phyloP scores from a whole-genome alignment of 73 alveolate genomes.

The Halteria grandinella region DNA sequence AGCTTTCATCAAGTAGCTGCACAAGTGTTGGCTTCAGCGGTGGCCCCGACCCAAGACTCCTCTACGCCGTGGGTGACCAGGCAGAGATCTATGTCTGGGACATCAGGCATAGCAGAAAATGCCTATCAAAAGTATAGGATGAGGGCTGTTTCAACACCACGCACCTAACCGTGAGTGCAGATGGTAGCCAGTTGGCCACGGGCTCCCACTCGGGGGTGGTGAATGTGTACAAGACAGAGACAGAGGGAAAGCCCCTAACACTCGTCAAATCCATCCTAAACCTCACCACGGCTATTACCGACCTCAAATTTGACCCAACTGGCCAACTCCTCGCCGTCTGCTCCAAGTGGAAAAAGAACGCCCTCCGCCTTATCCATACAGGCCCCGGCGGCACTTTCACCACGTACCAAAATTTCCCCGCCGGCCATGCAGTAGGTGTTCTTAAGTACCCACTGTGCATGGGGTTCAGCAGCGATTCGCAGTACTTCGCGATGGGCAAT shows the following conservation, averaged over 20 bases:
- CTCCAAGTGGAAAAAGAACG: conserved; percentile 94
- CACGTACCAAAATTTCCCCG: conserved; percentile 87
- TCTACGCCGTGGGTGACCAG: conserved; percentile 85
- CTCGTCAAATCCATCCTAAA: conserved; percentile 82
- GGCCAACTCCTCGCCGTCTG: conserved; percentile 77
- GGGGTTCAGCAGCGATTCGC: conserved; percentile 77
- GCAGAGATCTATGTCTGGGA: conserved; percentile 87
- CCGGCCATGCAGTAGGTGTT: conserved; percentile 69
- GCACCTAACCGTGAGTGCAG: conserved; percentile 74
- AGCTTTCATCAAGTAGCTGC: conserved; percentile 65
- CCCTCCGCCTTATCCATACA: conserved; percentile 80
- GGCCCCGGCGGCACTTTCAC: conserved; percentile 81
- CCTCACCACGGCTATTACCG: conserved; percentile 85
- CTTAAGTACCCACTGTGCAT: conserved; percentile 83
- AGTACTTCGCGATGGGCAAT: conserved; percentile 84
- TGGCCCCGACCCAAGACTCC: conserved; percentile 65
- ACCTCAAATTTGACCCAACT: conserved; percentile 73
- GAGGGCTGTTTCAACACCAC: conserved; percentile 86
- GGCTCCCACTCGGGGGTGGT: conserved; percentile 86
- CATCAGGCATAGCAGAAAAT: conserved; percentile 73
- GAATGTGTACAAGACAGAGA: conserved; percentile 65
- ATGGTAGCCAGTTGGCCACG: conserved; percentile 76
- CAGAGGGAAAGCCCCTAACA: conserved; percentile 30
- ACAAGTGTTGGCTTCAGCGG: conserved; percentile 74
- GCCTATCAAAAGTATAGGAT: conserved; percentile 79